phyloP scores from a whole-genome alignment of 208 protist genomes.

The Leishmania turanica region DNA sequence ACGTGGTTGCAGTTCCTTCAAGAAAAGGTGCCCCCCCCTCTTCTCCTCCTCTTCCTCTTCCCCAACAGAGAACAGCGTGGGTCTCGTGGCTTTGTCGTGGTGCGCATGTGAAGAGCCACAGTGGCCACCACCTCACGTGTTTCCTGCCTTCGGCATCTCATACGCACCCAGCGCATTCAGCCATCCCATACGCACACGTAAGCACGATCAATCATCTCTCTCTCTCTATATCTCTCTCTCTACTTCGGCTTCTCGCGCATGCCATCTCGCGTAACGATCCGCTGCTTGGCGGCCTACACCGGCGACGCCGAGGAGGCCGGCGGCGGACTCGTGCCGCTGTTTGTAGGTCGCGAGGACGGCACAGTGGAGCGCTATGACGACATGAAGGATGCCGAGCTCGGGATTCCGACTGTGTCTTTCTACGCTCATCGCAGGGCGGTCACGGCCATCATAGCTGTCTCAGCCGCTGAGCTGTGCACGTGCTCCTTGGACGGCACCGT shows the following conservation, averaged over 20 bases:
- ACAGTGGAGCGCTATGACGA: slow-evolving; percentile 74
- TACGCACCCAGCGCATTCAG: neutral
- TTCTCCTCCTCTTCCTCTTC: too few relatives aligned
- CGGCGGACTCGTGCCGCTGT: slow-evolving; percentile 48
- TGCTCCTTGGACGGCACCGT: slow-evolving; percentile 80
- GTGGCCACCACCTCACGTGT: neutral
- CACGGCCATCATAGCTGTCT: slow-evolving; percentile 53
- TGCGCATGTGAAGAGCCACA: neutral
- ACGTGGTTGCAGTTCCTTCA: neutral
- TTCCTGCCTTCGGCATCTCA: neutral
- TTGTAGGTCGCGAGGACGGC: slow-evolving; percentile 77
- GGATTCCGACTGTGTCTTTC: slow-evolving; percentile 48
- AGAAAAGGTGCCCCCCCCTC: neutral
- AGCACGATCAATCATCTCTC: neutral
- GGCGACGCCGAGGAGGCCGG: slow-evolving; percentile 39
- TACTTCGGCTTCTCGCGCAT: neutral
- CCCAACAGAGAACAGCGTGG: too few relatives aligned
- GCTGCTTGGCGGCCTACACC: slow-evolving; percentile 49
- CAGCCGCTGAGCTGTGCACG: slow-evolving; percentile 53
- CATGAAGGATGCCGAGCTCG: slow-evolving; percentile 54
- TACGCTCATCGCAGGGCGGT: slow-evolving; percentile 68
- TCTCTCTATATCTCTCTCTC: neutral
- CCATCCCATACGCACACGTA: neutral
- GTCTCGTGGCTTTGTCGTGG: neutral
- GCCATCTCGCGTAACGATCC: slow-evolving; percentile 44